Evolutionary conservation across 805 yeast species (phyloP), one percentile per base, ranked within the genome.

Genomic region (Tanozyma kutaoensis): DNA sequence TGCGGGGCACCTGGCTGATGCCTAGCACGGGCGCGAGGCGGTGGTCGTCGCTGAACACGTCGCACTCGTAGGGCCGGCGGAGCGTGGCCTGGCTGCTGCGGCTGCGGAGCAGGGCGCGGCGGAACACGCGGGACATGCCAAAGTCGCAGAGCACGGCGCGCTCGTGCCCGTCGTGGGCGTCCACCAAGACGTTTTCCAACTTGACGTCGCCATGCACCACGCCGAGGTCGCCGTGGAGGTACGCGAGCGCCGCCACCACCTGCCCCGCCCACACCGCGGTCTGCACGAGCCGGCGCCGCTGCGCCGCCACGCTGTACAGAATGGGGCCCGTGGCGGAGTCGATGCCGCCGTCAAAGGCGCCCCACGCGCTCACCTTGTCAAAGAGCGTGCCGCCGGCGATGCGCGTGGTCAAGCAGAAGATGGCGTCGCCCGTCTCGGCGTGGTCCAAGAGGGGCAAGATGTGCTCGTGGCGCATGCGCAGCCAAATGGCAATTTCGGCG

Each of bases 201-300:
- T 82, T 82, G 25, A 82, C 48, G 51, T 82, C 95, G 2, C 94
- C 86, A 42, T 82, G 95, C 7, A 76, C 79, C 18, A 80, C 60
- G 1, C 74, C 69, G 38, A 55, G 52, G 9, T 55, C 48, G 5
- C 62, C 57, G 34, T 64, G 67, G 68, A 84, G 58, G 44, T 76
- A 79, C 27, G 53, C 40, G 9, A 82, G 45, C 0, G 78, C 86
- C 9, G 55, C 46, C 3, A 69, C 62, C 3, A 84, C 60, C 39
- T 79, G 84, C 16, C 48, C 38, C 4, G 66, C 41, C 37, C 66
- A 67, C 12, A 32, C 30, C 8, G 34, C 31, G 2, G 48, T 45
- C 8, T 45, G 38, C n/a, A 44, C 39, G 3, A 68, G 48, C 29
- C 79, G 43, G 13, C 43, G 35, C 12, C 38, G 22, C 15, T 50